These are phyloP conservation scores for Meredithiella fracta DNA, from an alignment of 2,329 filamentous ascomycete species.

Conservation along the genomic window DNA sequence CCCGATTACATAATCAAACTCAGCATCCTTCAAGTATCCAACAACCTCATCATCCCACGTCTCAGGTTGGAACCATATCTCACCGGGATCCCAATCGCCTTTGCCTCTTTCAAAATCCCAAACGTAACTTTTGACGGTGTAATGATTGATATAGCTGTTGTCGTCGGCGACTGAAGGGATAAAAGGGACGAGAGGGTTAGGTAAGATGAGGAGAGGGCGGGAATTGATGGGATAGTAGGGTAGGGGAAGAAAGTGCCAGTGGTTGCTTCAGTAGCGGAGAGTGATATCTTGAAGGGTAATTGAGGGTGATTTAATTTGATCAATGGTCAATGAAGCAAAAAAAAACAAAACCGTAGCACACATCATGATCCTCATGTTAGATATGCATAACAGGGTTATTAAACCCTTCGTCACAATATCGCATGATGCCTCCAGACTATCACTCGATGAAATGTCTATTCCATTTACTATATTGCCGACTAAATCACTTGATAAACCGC, in stretches of 20 bases:
- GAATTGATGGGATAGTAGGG: constrained; percentile 45
- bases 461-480: too few relatives aligned
- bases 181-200: constrained; percentile 48
- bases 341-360: too few relatives aligned
- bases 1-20: constrained; percentile 54
- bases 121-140: constrained; percentile 69
- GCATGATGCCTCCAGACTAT: too few relatives aligned
- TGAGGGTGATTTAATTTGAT: not conserved
- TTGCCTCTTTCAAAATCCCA: constrained; percentile 60
- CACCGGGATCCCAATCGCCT: constrained; percentile 52
- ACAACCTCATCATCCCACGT: constrained; percentile 66
- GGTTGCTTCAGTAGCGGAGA: constrained; percentile 40
- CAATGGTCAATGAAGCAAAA: too few relatives aligned
- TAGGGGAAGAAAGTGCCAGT: constrained; percentile 68
- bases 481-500: too few relatives aligned
- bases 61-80: constrained; percentile 83
- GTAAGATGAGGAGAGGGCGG: constrained; percentile 35
- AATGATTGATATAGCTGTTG: constrained; percentile 70
- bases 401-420: too few relatives aligned
- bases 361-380: not conserved
- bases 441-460: too few relatives aligned
- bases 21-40: constrained; percentile 44
- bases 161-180: constrained; percentile 45
- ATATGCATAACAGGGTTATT: too few relatives aligned
- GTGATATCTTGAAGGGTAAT: not conserved